Evolutionary conservation across 768 basidiomycete species (phyloP).

Genomic region (Neoboletus brunneissimus): DNA sequence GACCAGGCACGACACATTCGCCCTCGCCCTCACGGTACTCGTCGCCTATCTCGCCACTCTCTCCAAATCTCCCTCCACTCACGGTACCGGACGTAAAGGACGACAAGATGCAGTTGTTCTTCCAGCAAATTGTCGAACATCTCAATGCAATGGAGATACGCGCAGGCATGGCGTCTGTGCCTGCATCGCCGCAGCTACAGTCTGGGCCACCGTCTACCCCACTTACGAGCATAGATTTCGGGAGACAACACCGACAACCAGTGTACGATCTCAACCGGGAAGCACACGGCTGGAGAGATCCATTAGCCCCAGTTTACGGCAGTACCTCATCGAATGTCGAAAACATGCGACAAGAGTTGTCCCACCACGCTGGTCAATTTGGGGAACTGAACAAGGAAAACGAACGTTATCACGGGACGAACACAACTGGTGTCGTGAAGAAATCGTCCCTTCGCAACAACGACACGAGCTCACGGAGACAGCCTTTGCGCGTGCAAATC

Average conservation of each 20-base stretch:
- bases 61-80: conserved; percentile 45
- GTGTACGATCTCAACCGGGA: conserved; percentile 1
- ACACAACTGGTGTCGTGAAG: conserved; percentile 28
- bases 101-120: conserved; percentile 77
- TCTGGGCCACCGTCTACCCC: conserved; percentile 11
- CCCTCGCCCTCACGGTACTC: conserved; percentile 26
- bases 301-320: conserved; percentile 26
- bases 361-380: conserved; percentile 9
- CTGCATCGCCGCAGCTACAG: conserved; percentile 16
- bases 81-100: conserved; percentile 71
- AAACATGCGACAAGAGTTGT: not conserved
- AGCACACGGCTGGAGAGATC: conserved; percentile 33
- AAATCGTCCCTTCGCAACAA: conserved; percentile 46
- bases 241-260: conserved; percentile 5
- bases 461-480: conserved; percentile 14
- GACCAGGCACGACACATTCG: conserved; percentile 17
- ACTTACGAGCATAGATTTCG: conserved; percentile 19
- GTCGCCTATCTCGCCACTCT: conserved; percentile 30
- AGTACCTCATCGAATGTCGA: conserved; percentile 10
- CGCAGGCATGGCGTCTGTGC: conserved; percentile 28
- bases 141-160: conserved; percentile 69
- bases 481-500: conserved; percentile 46
- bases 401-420: conserved; percentile 1
- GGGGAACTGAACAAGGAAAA: conserved; percentile 62
- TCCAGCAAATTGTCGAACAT: conserved; percentile 80